phyloP scores from a whole-genome alignment of 306 rosid genomes.

The Cucurbita ficifolia region DNA sequence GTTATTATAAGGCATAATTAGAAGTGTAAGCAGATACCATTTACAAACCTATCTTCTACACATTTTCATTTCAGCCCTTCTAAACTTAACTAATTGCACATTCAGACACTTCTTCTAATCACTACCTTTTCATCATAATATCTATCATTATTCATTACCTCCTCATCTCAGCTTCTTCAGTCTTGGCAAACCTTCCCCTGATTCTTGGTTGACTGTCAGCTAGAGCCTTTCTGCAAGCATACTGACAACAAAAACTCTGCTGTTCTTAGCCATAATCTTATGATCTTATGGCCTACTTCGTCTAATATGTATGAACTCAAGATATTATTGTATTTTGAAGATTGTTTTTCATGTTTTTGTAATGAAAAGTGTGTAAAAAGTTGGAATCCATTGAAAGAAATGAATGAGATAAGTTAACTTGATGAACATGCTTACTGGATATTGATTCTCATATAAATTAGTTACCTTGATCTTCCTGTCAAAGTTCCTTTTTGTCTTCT shows the following conservation, averaged over 20 bases:
- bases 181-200: constrained; percentile 96
- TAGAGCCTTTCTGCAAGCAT: constrained; percentile 98
- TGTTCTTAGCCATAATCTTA: background rate
- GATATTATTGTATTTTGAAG: background rate
- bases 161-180: constrained; percentile 51
- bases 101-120: constrained; percentile 1
- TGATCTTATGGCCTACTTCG: background rate
- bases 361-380: background rate
- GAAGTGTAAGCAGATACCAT: constrained; percentile 43
- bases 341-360: background rate
- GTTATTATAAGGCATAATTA: background rate
- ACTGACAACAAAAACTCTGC: constrained; percentile 23
- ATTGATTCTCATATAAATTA: background rate
- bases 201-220: constrained; percentile 98
- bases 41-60: constrained; percentile 30
- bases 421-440: background rate
- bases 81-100: constrained; percentile 18
- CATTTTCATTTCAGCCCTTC: constrained; percentile 12
- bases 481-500: constrained; percentile 83
- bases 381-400: background rate
- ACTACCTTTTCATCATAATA: constrained; percentile 1
- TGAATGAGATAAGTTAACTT: background rate
- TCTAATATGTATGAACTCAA: background rate
- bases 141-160: constrained; percentile 39
- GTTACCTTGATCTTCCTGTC: constrained; percentile 97